Base-by-base conservation (phyloP, 1,284 basidiomycete species). In the Phylloboletellus chloephorus region DNA sequence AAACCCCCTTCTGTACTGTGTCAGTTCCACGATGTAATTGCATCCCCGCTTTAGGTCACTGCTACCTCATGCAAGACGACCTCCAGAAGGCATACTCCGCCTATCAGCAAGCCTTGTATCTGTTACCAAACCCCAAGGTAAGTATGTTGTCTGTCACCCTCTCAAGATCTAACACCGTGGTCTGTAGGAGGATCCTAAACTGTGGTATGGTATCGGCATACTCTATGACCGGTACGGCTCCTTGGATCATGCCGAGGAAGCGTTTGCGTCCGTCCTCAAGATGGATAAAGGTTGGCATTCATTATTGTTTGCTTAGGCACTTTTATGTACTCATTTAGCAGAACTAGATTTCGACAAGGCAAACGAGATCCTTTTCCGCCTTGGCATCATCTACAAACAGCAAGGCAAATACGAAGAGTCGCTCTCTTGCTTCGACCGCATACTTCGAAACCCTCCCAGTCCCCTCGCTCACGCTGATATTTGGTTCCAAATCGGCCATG, bases 401-500 rank as follows among this genome's bases (percentile, higher is more conserved):
- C 95, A 98, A 63, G 82, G 86, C 60, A 97, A 97, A 67, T 95
- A 90, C 54, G 68, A 78, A 3, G 84, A 90, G 15, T 87, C 82
- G 19, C 73, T 96, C 16, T 78, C 82, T 39, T 96, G 93, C 69
- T 98, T 98, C 70, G 89, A 94, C 56, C 90, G 89, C 58, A 98
- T 98, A 47, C 79, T 98, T 46, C 84, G 87, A 53, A 95, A 92
- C 57, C 95, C 96, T 4, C 95, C 96, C 11, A 85, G 82, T 50
- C 95, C 96, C 0, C 80, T 98, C 24, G 95, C 95, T 11, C 89
- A 95, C 58, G 91, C 93, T 52, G 94, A 98, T 58, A 98, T 99
- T 50, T 98, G 93, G 91, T 98, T 98, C 78, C 96, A 99, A 68
- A 97, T 98, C 48, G 95, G 96, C 2, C 96, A 98, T 60, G 95